These are phyloP conservation scores for Ophiostoma pallidulum DNA, from an alignment of 2,329 filamentous ascomycete species.

Conservation along the genomic window DNA sequence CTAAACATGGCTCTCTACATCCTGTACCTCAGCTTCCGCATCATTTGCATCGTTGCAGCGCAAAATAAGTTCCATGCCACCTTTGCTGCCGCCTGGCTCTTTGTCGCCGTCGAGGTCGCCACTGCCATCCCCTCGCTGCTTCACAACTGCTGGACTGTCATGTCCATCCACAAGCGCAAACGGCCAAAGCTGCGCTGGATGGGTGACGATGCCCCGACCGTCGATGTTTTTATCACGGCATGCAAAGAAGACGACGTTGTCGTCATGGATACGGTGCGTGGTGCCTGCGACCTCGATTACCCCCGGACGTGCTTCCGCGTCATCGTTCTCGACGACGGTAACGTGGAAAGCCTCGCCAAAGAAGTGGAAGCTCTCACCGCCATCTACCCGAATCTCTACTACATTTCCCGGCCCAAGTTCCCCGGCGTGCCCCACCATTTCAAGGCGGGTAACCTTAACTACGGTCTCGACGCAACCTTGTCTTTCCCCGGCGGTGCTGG, in stretches of 20 bases:
- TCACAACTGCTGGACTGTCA: constrained; percentile 19
- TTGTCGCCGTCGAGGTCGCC: constrained; percentile 18
- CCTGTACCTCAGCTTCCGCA: constrained; percentile 40
- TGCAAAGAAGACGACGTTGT: constrained; percentile 48
- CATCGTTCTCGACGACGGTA: constrained; percentile 46
- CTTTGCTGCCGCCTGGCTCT: constrained; percentile 44
- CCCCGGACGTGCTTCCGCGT: constrained; percentile 43
- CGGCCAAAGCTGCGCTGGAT: constrained; percentile 44
- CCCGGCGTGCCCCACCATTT: constrained; percentile 44
- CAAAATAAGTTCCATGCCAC: constrained; percentile 31
- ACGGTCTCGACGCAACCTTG: constrained; percentile 43
- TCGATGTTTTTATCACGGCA: constrained; percentile 49
- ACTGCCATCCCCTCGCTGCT: constrained; percentile 17
- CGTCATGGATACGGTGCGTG: constrained; percentile 47
- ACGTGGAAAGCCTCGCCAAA: constrained; percentile 31
- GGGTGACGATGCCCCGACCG: constrained; percentile 40
- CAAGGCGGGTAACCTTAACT: constrained; percentile 57
- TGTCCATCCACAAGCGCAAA: constrained; percentile 16
- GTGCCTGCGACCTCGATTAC: constrained; percentile 45
- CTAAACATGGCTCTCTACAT: constrained; percentile 34
- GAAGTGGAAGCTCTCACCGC: constrained; percentile 27
- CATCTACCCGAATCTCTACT: constrained; percentile 40
- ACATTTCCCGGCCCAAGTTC: constrained; percentile 41
- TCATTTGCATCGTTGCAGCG: constrained; percentile 42
- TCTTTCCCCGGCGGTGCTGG: constrained; percentile 43